These are phyloP conservation scores for Saturnispora bothae DNA, from an alignment of 805 yeast species.

Conservation along the genomic window DNA sequence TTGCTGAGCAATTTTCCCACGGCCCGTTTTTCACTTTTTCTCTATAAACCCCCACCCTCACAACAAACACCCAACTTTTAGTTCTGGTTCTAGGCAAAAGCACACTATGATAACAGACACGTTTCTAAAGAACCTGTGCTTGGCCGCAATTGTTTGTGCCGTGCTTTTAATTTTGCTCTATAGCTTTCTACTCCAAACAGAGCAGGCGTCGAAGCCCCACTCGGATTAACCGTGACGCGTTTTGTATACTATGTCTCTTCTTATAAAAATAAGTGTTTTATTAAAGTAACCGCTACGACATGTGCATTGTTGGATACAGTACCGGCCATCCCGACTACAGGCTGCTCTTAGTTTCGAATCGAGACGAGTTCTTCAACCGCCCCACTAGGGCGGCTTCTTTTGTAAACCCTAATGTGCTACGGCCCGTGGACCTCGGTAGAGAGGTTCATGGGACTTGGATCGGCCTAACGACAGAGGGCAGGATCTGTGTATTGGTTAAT, in stretches of 20 bases:
- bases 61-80: too few species aligned
- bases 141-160: constrained; percentile 1
- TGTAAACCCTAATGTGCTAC: constrained; percentile 28
- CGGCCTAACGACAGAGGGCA: constrained; percentile 48
- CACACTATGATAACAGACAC: constrained; percentile 6
- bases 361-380: constrained; percentile 78
- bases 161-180: constrained; percentile 1
- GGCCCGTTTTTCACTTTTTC: too few species aligned
- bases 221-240: too few species aligned
- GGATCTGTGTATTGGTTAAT: constrained; percentile 67
- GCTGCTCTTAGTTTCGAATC: constrained; percentile 63
- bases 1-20: too few species aligned
- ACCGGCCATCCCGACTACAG: constrained; percentile 65
- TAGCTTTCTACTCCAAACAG: too few species aligned
- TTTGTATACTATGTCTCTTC: too few species aligned
- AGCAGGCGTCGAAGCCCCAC: too few species aligned
- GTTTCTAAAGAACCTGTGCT: constrained; percentile 2
- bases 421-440: constrained; percentile 68
- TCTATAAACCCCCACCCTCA: too few species aligned
- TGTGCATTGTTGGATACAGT: constrained; percentile 60
- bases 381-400: constrained; percentile 52
- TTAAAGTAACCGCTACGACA: too few species aligned
- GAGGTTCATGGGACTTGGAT: constrained; percentile 87
- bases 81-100: neutral
- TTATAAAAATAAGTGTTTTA: too few species aligned